These are phyloP conservation scores for Globisporangium ultimum DNA, from an alignment of 352 stramenopile genomes.

Conservation along the genomic window DNA sequence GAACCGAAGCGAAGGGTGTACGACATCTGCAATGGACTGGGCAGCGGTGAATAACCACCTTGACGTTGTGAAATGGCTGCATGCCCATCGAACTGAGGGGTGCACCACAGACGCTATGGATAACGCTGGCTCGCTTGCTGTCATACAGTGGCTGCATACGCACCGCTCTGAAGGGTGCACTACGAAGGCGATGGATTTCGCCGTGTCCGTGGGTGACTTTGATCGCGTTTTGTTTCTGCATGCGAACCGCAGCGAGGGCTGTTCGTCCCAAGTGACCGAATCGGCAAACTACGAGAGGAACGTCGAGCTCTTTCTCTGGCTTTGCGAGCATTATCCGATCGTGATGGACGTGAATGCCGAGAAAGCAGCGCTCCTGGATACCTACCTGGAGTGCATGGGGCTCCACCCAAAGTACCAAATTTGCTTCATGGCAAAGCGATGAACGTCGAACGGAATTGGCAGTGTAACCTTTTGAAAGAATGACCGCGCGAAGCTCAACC, in stretches of 20 bases:
- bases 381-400: no score
- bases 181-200: neutral
- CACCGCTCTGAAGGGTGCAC: neutral
- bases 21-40: conserved; percentile 4
- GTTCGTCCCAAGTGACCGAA: neutral
- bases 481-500: no score
- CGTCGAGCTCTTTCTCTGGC: conserved; percentile 12
- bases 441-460: no score
- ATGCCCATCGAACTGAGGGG: conserved; percentile 12
- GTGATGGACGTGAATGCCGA: no score
- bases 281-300: neutral
- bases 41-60: conserved; percentile 4
- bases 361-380: no score
- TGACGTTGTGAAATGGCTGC: conserved; percentile 9
- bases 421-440: no score
- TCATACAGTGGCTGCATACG: conserved; percentile 10
- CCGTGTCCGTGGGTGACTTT: conserved; percentile 3
- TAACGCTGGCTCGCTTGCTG: neutral
- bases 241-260: neutral
- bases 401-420: no score
- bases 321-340: neutral
- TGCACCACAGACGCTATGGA: conserved; percentile 18
- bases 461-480: no score
- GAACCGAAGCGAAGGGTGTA: conserved; percentile 1
- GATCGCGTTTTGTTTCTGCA: conserved; percentile 7